These are phyloP conservation scores for Paraphaeosphaeria minitans DNA, from an alignment of 2,329 filamentous ascomycete genomes.

Conservation along the genomic window DNA sequence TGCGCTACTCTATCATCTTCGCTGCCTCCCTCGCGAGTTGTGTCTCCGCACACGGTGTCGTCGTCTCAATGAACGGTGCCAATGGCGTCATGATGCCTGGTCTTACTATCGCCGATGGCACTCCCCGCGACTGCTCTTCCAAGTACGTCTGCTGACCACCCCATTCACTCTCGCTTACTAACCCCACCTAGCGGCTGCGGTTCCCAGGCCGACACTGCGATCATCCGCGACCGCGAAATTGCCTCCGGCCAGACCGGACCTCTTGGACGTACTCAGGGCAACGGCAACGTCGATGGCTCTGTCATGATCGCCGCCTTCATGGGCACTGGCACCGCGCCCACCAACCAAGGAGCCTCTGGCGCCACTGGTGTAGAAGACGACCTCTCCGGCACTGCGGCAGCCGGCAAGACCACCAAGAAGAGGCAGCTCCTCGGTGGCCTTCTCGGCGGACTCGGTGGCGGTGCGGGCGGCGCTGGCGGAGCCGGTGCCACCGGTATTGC, in stretches of 20 bases:
- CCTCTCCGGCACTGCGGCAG: slow-evolving; percentile 20
- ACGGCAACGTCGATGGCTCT: slow-evolving; percentile 64
- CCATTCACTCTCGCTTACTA: slow-evolving; percentile 14
- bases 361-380: slow-evolving; percentile 42
- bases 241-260: slow-evolving; percentile 59
- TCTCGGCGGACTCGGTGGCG: slow-evolving; percentile 33
- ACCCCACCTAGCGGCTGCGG: slow-evolving; percentile 56
- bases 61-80: slow-evolving; percentile 62
- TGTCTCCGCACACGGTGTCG: slow-evolving; percentile 63
- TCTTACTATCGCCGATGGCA: slow-evolving; percentile 67
- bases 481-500: slow-evolving; percentile 36
- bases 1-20: slow-evolving; percentile 36
- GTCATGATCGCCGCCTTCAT: slow-evolving; percentile 67
- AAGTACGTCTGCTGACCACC: slow-evolving; percentile 26
- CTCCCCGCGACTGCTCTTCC: slow-evolving; percentile 68
- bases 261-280: slow-evolving; percentile 67
- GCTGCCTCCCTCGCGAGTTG: slow-evolving; percentile 41
- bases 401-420: slow-evolving; percentile 22
- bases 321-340: slow-evolving; percentile 40
- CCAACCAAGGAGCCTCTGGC: slow-evolving; percentile 38
- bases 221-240: slow-evolving; percentile 68
- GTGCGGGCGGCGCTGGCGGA: slow-evolving; percentile 11
- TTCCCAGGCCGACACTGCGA: slow-evolving; percentile 69
- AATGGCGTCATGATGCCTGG: slow-evolving; percentile 68
- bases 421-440: slow-evolving; percentile 43